phyloP scores from a whole-genome alignment of 176 grass and related monocot genomes.

The Chloris gayana region DNA sequence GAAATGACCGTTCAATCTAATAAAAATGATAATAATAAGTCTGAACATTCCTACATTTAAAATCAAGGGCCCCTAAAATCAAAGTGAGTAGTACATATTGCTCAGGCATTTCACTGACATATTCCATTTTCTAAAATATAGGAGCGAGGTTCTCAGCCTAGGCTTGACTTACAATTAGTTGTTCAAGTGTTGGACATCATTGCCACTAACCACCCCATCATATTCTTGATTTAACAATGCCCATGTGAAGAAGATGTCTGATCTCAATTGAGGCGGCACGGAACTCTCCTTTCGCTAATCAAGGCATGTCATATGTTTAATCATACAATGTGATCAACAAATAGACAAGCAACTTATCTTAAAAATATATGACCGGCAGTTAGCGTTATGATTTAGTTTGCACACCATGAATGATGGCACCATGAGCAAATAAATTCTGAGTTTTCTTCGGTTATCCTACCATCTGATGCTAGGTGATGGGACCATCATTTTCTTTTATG shows the following conservation, averaged over 20 bases:
- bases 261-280: slow-evolving; percentile 14
- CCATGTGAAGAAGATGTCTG: slow-evolving; percentile 25
- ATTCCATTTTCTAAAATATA: slow-evolving; percentile 2
- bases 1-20: no score
- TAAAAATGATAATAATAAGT: neutral
- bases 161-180: neutral
- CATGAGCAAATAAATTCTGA: neutral
- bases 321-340: slow-evolving; percentile 2
- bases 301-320: slow-evolving; percentile 17
- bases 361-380: no score
- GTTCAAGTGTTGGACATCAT: neutral
- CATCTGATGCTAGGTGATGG: slow-evolving; percentile 17
- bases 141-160: neutral
- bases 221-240: slow-evolving; percentile 25
- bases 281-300: slow-evolving; percentile 25
- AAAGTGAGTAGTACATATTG: neutral
- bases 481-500: neutral
- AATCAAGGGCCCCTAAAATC: no score
- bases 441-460: neutral
- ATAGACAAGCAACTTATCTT: neutral
- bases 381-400: slow-evolving; percentile 2
- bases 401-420: neutral
- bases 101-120: neutral
- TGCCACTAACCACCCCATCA: neutral
- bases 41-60: neutral